Evolutionary conservation across 352 stramenopile species (phyloP), one percentile per base, ranked within the genome.

Genomic region (Globisporangium perplexum): DNA sequence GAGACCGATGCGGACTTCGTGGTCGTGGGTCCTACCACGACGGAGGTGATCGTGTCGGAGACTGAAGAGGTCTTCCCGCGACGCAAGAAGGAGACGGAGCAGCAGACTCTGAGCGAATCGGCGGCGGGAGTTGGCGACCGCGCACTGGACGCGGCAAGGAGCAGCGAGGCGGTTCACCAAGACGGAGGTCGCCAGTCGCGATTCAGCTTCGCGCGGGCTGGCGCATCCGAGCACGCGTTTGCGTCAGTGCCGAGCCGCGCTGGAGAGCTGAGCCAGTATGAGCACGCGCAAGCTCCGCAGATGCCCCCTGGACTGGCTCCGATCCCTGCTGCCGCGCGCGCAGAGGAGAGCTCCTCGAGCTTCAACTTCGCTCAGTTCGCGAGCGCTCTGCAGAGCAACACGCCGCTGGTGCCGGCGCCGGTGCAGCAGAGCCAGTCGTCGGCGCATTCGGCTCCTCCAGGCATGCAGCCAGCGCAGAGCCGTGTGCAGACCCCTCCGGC

Each of bases 41-140:
- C 63, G 8, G 83, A 93, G 28, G 57, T 90, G 14, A 54, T 90
- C 1, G 39, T 93, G 17, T 81, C 72, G 2, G 56, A 82, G 18
- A 71, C 80, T 23, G 57, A 89, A 61, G 74, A 88, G 49, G 60
- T 89, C 28, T 53, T 90, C 20, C 67, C 71, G 10, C 59, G 55
- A 7, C 73, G 73, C 48, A 64, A 72, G 45, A 71, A 72, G 7
- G 11, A 48, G 22, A 12, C 38, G 15, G 28, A 61, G n/a, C 39
- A 63, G 33, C 39, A 18, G 4, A 12, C 33, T 18, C 33, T 4
- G 14, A 3, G 8, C 33, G 33, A 39, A 11, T 4, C 14, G 33
- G 11, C 33, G 11, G 33, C 4, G 30, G 30, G 63, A 53, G 39
- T 14, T 35, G 22, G 59, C 33, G 35, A 39, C 24, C 7, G 30